phyloP scores from a whole-genome alignment of 768 basidiomycete species.

The Leccinum pellstonianum region DNA sequence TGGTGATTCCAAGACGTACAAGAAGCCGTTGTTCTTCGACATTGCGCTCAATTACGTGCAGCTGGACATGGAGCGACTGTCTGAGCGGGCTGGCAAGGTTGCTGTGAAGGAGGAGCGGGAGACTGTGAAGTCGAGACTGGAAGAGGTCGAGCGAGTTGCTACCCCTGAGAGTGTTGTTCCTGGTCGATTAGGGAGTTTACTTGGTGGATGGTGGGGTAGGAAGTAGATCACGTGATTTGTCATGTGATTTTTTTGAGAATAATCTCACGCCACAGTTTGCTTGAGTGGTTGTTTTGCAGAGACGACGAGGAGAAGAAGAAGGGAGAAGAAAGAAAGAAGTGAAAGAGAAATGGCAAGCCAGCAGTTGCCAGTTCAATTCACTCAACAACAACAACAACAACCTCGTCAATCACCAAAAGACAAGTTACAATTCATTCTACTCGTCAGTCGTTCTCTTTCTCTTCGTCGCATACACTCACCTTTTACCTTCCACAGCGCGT shows the following conservation, averaged over 20 bases:
- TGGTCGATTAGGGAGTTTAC: conserved; percentile 50
- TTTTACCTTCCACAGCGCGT: conserved; percentile 37
- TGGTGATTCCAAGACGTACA: conserved; percentile 48
- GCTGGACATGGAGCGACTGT: conserved; percentile 76
- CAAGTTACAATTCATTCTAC: conserved; percentile 24
- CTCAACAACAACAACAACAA: conserved; percentile 19
- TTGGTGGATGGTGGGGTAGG: conserved; percentile 84
- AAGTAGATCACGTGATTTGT: conserved; percentile 17
- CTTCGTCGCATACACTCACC: not conserved
- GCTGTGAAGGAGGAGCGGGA: conserved; percentile 17
- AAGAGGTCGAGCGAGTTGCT: conserved; percentile 45
- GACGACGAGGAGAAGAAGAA: conserved; percentile 9
- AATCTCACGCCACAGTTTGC: conserved; percentile 25
- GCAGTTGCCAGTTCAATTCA: conserved; percentile 27
- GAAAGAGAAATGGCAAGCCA: conserved; percentile 22
- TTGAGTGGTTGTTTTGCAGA: conserved; percentile 16
- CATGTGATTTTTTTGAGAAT: conserved; percentile 18
- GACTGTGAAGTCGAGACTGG: conserved; percentile 51
- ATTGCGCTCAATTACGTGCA: conserved; percentile 91
- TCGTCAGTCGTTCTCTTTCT: not conserved
- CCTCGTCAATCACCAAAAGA: conserved; percentile 24
- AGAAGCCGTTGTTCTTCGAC: conserved; percentile 92
- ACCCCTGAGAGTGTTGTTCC: conserved; percentile 51
- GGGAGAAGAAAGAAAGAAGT: not conserved
- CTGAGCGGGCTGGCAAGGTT: conserved; percentile 67